Evolutionary conservation across 495 filamentous ascomycete genomes (phyloP), one percentile per base, ranked within the genome.

Genomic region (Aspergillus haitiensis): DNA sequence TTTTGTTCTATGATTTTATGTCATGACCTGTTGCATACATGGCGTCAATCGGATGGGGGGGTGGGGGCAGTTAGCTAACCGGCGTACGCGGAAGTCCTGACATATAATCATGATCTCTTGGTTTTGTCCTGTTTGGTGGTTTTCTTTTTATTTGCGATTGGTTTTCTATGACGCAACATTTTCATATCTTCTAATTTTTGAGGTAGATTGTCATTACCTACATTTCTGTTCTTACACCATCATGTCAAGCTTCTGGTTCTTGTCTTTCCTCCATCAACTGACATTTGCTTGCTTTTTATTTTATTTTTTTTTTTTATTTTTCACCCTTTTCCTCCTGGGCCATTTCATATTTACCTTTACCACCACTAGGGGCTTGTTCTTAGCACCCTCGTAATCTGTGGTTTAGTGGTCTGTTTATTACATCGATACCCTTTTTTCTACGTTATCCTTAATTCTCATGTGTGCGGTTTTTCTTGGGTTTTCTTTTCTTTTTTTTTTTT

Each of bases 11-110:
- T 55, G 58, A 62, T 63, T 55, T 21, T 63, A 61, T 62, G 65
- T 65, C 61, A 70, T 71, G 69, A 72, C 61, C 67, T 69, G 64
- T 71, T 75, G 71, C 73, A 76, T 76, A 73, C 66, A 58, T 62
- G 76, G 76, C 76, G 76, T 75, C 71, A 63, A 67, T 55, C 56
- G 63, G 61, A 67, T 56, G 46, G 40, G 56, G 58, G 63, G 61
- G 66, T 56, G 46, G 40, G 56, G 58, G 58, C 63, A 57, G 64
- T 67, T 56, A 57, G 64, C 66, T 56, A 67, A 63, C 67, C 59
- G 72, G 70, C 70, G 69, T 72, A 74, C 67, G 40, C 53, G 68
- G 70, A 65, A 65, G 68, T 70, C 66, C 56, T 71, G 66, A 67
- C 58, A 60, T 54, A 59, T 58, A 61, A 64, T 60, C 53, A 55